Base-by-base conservation (phyloP, 495 filamentous ascomycete genomes). In the Eremomyces bilateralis region DNA sequence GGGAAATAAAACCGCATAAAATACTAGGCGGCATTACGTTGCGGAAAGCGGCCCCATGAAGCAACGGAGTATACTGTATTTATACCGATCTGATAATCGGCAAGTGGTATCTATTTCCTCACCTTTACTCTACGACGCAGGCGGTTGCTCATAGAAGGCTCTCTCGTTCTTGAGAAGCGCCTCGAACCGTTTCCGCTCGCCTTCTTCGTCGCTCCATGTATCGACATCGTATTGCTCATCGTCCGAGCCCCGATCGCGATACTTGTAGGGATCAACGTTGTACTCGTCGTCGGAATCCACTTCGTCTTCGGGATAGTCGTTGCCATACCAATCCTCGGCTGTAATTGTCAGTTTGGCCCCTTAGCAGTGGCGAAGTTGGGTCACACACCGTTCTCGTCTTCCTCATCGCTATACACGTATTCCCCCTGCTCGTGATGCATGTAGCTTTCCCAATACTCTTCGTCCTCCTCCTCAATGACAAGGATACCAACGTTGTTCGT, bases 281-380 rank as follows among this genome's bases (percentile, higher is more conserved):
- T 54, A 55, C 37, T 75, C 68, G 34, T 73, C 69, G 17, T 65
- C 62, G 16, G 57, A 61, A 8, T 58, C 63, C 4, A 72, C 43
- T 35, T 76, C 71, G 33, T 76, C 71, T 33, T 76, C 71, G 0
- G 71, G 71, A 41, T 76, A 76, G 38, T 76, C 71, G 38, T 71
- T 71, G 35, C 62, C 69, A 31, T 71, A 69, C 44, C 65, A 69
- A 41, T 70, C 65, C 43, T 76, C 71, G 12, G 71, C 71, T 67
- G 48, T 41, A 27, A 35, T 50, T 37, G 31, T 51, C 34, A 27
- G 39, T 44, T 16, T 41, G 35, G 19, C 37, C 30, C 21, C 28
- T 45, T 38, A 38, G 1, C 20, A n/a, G 24, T 29, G 34, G 13
- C 3, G 8, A 8, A 13, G 13, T 8, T 28, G 24, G 13, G 13